Evolutionary conservation across 345 rosid species (phyloP).

Genomic region (Limnanthes douglasii): DNA sequence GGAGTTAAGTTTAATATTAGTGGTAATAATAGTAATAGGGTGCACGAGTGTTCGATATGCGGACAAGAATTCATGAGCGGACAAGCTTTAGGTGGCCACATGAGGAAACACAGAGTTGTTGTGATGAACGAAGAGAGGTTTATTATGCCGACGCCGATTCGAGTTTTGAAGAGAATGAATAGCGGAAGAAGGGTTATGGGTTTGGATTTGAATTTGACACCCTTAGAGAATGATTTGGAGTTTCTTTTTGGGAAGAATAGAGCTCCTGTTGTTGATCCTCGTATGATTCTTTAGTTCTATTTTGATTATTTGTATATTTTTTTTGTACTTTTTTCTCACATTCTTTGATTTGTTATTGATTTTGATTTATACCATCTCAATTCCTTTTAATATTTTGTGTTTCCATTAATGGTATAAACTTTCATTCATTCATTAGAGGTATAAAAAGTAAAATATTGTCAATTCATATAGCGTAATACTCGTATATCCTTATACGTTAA

Average conservation of each 20-base stretch:
- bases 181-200: slow-evolving; percentile 33
- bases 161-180: slow-evolving; percentile 35
- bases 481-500: too few relatives aligned
- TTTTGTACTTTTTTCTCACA: too few relatives aligned
- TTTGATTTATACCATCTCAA: too few relatives aligned
- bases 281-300: too few relatives aligned
- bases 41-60: slow-evolving; percentile 78
- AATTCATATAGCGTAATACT: too few relatives aligned
- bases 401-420: too few relatives aligned
- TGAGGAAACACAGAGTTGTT: slow-evolving; percentile 72
- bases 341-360: too few relatives aligned
- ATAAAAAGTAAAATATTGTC: too few relatives aligned
- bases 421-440: too few relatives aligned
- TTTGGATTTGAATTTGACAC: slow-evolving; percentile 66
- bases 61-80: slow-evolving; percentile 78
- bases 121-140: slow-evolving; percentile 5
- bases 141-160: slow-evolving; percentile 11
- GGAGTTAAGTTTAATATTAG: slow-evolving; percentile 5
- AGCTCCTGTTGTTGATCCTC: too few relatives aligned
- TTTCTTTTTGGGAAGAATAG: slow-evolving; percentile 27
- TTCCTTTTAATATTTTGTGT: too few relatives aligned
- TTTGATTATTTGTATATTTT: too few relatives aligned
- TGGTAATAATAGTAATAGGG: slow-evolving; percentile 14
- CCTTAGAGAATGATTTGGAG: slow-evolving; percentile 64
- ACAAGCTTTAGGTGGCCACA: slow-evolving; percentile 94